These are phyloP conservation scores for Ceratobasidium sp. DNA, from an alignment of 1,284 basidiomycete species.

Conservation along the genomic window DNA sequence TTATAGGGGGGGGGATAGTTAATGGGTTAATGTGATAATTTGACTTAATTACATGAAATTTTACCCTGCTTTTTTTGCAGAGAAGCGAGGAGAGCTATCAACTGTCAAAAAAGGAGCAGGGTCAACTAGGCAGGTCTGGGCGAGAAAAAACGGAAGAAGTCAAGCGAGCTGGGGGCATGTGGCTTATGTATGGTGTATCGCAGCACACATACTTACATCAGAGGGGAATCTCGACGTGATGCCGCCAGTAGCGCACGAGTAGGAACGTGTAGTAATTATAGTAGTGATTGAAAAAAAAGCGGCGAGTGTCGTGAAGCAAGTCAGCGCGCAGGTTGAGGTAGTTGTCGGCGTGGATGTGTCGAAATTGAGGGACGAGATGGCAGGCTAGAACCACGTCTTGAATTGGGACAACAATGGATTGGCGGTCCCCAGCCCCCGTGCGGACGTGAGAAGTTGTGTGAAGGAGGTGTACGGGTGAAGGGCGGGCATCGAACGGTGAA, in stretches of 20 bases:
- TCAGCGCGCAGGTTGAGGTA: background rate
- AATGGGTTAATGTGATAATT: no score
- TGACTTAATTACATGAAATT: no score
- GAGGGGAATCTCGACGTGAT: background rate
- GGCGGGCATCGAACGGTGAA: background rate
- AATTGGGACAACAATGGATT: background rate
- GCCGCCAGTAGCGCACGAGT: background rate
- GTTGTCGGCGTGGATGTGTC: background rate
- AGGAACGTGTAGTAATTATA: background rate
- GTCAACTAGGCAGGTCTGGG: no score
- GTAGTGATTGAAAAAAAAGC: conserved; percentile 11
- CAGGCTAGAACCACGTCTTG: background rate
- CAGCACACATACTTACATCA: background rate
- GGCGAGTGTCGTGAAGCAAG: background rate
- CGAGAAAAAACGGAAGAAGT: no score
- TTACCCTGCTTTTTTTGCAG: no score
- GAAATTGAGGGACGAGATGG: background rate
- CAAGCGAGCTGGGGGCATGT: no score
- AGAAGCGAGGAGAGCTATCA: no score
- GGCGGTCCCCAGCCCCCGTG: background rate
- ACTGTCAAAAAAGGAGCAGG: no score
- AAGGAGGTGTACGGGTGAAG: background rate
- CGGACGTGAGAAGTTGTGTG: background rate
- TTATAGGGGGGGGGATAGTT: no score
- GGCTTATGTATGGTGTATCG: no score